Conservation (phyloP, 2,329 filamentous ascomycete species). For the Orbilia quercus region DNA sequence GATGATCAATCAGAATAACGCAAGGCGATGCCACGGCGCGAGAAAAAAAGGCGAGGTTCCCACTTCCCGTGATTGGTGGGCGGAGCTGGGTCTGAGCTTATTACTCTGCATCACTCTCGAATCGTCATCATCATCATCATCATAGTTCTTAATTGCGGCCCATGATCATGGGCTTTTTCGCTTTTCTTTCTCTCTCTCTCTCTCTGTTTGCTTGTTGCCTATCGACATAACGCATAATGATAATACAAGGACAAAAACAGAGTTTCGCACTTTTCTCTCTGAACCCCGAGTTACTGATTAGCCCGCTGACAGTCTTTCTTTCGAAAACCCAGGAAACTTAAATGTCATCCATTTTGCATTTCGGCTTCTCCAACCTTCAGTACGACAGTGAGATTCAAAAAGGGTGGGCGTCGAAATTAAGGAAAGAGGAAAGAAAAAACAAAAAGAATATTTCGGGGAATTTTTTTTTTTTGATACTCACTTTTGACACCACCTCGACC, state of each 20-base stretch:
- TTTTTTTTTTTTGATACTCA: slow-evolving; percentile 30
- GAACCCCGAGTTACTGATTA: background rate
- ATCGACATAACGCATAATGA: slow-evolving; percentile 1
- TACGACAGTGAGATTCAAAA: slow-evolving; percentile 24
- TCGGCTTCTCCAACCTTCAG: slow-evolving; percentile 18
- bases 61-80: slow-evolving; percentile 33
- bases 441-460: slow-evolving; percentile 39
- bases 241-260: too few species aligned
- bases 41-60: slow-evolving; percentile 20
- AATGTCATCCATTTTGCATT: slow-evolving; percentile 28
- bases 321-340: slow-evolving; percentile 34
- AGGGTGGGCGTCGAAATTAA: background rate
- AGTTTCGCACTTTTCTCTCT: background rate
- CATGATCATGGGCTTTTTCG: background rate
- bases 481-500: background rate
- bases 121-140: slow-evolving; percentile 14
- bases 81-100: slow-evolving; percentile 25
- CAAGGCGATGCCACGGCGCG: slow-evolving; percentile 20
- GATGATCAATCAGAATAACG: slow-evolving; percentile 50
- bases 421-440: too few species aligned
- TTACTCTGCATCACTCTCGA: slow-evolving; percentile 32
- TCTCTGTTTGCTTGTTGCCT: too few species aligned
- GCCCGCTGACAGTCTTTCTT: slow-evolving; percentile 25
- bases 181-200: too few species aligned
- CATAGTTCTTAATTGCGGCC: too few species aligned